phyloP scores from a whole-genome alignment of 2,329 filamentous ascomycete genomes.

The Aspergillus terreus region DNA sequence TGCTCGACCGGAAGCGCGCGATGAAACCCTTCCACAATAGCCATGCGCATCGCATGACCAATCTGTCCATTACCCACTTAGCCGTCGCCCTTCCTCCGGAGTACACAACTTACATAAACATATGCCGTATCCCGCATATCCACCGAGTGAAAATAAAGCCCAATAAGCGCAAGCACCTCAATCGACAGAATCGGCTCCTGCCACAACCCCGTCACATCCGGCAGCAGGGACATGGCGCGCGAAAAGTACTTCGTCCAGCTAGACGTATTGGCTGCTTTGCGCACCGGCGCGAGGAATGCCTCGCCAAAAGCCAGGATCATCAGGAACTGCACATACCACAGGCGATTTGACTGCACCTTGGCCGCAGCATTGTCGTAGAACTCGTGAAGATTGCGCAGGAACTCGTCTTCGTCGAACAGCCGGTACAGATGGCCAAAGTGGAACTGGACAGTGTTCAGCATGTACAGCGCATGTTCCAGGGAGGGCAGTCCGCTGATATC shows the following conservation, averaged over 20 bases:
- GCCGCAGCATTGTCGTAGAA: constrained; percentile 36
- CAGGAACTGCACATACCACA: constrained; percentile 52
- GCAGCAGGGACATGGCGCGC: constrained; percentile 40
- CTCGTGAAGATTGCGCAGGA: constrained; percentile 38
- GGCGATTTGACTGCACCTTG: constrained; percentile 22
- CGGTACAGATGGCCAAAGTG: constrained; percentile 53
- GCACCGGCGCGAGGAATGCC: constrained; percentile 43
- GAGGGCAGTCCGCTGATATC: constrained; percentile 42
- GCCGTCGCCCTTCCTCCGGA: not conserved
- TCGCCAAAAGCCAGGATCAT: constrained; percentile 52
- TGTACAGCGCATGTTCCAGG: constrained; percentile 49
- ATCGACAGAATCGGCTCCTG: constrained; percentile 41
- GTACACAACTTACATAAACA: constrained; percentile 39
- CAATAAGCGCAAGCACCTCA: constrained; percentile 49
- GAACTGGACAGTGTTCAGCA: constrained; percentile 55
- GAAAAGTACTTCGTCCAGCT: constrained; percentile 43
- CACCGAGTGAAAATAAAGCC: constrained; percentile 48
- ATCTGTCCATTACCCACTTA: constrained; percentile 36
- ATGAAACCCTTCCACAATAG: constrained; percentile 51
- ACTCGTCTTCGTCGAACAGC: constrained; percentile 50
- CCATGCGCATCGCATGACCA: constrained; percentile 53
- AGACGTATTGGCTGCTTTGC: constrained; percentile 34
- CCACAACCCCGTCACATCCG: constrained; percentile 37
- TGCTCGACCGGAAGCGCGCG: constrained; percentile 49
- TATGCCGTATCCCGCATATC: constrained; percentile 50